Conservation (phyloP, 495 filamentous ascomycete species). For the Xylaria longipes region DNA sequence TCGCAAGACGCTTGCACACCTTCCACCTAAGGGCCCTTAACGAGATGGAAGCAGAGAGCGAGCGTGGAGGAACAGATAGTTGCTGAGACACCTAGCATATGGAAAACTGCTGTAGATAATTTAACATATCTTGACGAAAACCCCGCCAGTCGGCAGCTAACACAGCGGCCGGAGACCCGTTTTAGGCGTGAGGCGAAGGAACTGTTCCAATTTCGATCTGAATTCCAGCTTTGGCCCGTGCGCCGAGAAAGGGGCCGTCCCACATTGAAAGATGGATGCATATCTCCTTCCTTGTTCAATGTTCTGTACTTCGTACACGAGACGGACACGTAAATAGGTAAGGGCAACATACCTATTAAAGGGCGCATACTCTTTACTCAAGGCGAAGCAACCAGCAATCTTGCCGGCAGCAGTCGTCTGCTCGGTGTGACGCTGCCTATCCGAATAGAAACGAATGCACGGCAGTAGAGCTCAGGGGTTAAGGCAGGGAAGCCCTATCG, state of each 20-base stretch:
- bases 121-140: neutral
- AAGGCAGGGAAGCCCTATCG: slow-evolving; percentile 1
- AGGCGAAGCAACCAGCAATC: neutral
- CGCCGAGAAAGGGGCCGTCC: slow-evolving; percentile 24
- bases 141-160: neutral
- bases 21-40: neutral
- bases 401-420: neutral
- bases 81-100: neutral
- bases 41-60: neutral
- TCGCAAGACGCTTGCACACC: neutral
- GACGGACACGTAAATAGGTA: neutral
- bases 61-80: neutral
- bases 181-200: slow-evolving; percentile 20
- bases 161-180: slow-evolving; percentile 11
- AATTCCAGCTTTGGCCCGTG: slow-evolving; percentile 8
- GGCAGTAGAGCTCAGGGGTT: slow-evolving; percentile 6
- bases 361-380: neutral
- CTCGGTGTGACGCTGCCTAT: slow-evolving; percentile 1
- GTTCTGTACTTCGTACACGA: neutral
- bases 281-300: neutral
- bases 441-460: neutral
- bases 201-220: neutral
- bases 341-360: neutral
- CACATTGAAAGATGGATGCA: slow-evolving; percentile 4
- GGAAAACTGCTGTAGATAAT: too few relatives aligned